A percentile compares a stretch with the other conserved stretches of the same genome.
phyloP scores from a whole-genome alignment of 768 basidiomycete species.

The Leccinum subgranulosum region DNA sequence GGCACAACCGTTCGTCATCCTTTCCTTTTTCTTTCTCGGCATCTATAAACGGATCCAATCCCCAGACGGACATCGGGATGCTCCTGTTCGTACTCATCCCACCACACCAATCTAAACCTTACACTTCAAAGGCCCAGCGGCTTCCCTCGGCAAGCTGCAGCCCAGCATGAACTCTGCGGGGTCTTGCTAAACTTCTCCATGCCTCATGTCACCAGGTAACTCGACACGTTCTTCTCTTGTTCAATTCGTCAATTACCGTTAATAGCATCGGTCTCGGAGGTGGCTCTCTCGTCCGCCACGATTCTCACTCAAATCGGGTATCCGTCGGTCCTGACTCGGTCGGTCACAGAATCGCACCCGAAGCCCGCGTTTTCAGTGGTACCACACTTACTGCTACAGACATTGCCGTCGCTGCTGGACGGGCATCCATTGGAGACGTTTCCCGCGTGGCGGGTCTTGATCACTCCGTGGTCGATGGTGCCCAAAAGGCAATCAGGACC shows the following conservation, averaged over 20 bases:
- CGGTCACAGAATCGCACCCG: constrained; percentile 49
- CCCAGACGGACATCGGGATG: constrained; percentile 56
- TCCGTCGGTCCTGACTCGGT: constrained; percentile 65
- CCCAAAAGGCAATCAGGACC: constrained; percentile 39
- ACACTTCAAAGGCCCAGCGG: constrained; percentile 41
- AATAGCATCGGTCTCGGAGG: constrained; percentile 60
- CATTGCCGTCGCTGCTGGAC: constrained; percentile 43
- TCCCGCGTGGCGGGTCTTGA: constrained; percentile 23
- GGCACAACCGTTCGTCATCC: constrained; percentile 47
- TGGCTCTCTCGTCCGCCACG: constrained; percentile 48
- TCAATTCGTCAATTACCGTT: constrained; percentile 1
- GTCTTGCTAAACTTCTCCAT: constrained; percentile 60
- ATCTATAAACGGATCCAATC: constrained; percentile 11
- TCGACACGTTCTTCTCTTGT: background rate
- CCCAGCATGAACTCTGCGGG: constrained; percentile 58
- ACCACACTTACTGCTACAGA: constrained; percentile 59
- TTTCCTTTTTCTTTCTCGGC: constrained; percentile 5
- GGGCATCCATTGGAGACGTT: constrained; percentile 29
- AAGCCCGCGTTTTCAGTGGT: constrained; percentile 57
- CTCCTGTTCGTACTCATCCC: constrained; percentile 35
- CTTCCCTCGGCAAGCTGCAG: constrained; percentile 61
- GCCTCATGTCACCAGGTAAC: constrained; percentile 47
- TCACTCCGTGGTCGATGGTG: constrained; percentile 29
- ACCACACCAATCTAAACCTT: constrained; percentile 4
- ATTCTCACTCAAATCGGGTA: constrained; percentile 35